Evolutionary conservation across 345 rosid genomes (phyloP).

Genomic region (Citrus inodora): DNA sequence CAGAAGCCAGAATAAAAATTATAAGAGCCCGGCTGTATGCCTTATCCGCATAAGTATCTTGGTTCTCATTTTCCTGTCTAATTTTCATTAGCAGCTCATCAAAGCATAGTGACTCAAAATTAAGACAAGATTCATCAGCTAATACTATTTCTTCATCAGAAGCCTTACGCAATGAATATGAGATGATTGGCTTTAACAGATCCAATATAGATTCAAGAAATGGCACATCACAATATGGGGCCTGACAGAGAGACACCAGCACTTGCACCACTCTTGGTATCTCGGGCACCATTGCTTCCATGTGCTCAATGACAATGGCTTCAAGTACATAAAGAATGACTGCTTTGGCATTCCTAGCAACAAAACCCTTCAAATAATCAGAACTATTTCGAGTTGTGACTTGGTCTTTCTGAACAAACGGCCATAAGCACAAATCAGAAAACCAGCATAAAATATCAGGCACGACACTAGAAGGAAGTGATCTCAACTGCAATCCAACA

Average conservation of each 20-base stretch:
- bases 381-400: constrained; percentile 22
- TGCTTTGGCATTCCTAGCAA: constrained; percentile 70
- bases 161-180: constrained; percentile 55
- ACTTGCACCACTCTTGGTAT: constrained; percentile 73
- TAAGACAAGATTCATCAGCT: constrained; percentile 52
- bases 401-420: constrained; percentile 37
- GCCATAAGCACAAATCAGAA: constrained; percentile 68
- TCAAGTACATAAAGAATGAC: constrained; percentile 68
- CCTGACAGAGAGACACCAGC: constrained; percentile 56
- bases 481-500: constrained; percentile 69
- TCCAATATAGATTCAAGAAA: constrained; percentile 57
- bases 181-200: constrained; percentile 67
- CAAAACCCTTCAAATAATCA: constrained; percentile 53
- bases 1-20: constrained; percentile 56
- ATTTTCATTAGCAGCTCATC: constrained; percentile 57
- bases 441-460: constrained; percentile 87
- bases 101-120: constrained; percentile 76
- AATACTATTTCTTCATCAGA: constrained; percentile 46
- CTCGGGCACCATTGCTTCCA: constrained; percentile 86
- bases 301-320: constrained; percentile 64
- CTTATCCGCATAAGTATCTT: constrained; percentile 35
- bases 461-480: constrained; percentile 48
- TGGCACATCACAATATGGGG: constrained; percentile 60
- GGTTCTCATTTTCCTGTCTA: constrained; percentile 32
- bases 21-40: constrained; percentile 41